Base-by-base conservation (phyloP, 2,329 filamentous ascomycete species). In the Pyricularia sp. region DNA sequence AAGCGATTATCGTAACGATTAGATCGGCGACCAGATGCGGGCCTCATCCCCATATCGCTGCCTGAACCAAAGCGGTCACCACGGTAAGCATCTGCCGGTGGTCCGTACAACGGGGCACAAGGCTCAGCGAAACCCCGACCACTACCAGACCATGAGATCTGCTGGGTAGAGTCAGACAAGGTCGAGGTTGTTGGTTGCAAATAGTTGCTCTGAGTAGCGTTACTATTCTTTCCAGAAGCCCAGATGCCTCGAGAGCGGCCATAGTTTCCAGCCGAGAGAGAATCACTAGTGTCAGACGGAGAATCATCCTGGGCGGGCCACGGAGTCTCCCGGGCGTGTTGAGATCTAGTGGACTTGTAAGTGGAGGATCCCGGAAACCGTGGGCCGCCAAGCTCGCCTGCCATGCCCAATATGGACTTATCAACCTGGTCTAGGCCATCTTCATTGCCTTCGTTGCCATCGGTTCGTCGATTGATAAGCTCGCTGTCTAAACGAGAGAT, bases 401-500 rank as follows among this genome's bases (percentile, higher is more conserved):
- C 8, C 33, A 62, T 62, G 13, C 35, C 33, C 24, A 62, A 19
- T n/a, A 44, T n/a, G 6, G 35, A 10, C 35, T n/a, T 44, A n/a
- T 62, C 61, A 9, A 19, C 35, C 26, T 62, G 61, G 22, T 44
- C 61, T n/a, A 62, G 28, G 24, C 33, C 13, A 33, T 22, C 35
- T 13, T 30, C 35, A 28, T 19, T 28, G 12, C 7, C 22, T 24
- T 62, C 61, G 12, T 28, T 13, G 10, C 7, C 61, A 13, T 44
- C 22, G n/a, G 24, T 28, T 13, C 61, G 61, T n/a, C 44, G 61
- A 22, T 62, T 33, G 16, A 19, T 81, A 66, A 91, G 80, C 76
- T 91, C 87, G 64, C 89, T 82, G 66, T 89, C 88, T 72, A 92
- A 85, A 65, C 84, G 86, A 60, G 82, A 83, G 71, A 93, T 89